Percentiles rank a stretch among this genome's conserved stretches.
These are phyloP conservation scores for Pyrrhoderma noxium DNA, from an alignment of 1,284 basidiomycete genomes.

Conservation along the genomic window DNA sequence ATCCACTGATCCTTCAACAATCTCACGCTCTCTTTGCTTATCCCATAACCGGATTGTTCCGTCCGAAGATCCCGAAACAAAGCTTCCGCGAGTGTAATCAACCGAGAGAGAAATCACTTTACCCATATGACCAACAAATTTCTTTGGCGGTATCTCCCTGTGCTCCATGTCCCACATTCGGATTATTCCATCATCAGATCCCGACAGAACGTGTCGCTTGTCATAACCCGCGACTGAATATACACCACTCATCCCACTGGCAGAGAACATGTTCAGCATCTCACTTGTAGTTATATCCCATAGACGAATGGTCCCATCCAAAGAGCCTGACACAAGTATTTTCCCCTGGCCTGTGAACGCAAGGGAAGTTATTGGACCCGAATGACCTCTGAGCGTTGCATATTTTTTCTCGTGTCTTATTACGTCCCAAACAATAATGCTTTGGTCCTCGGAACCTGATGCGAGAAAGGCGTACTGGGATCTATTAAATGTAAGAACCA, in stretches of 20 bases:
- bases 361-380: background rate
- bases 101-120: background rate
- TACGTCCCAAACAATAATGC: conserved; percentile 1
- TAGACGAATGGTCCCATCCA: background rate
- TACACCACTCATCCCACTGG: background rate
- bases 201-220: background rate
- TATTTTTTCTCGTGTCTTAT: background rate
- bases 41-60: conserved; percentile 87
- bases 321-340: background rate
- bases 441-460: background rate
- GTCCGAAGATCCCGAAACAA: conserved; percentile 85
- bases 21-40: conserved; percentile 55
- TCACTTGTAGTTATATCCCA: background rate
- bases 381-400: background rate
- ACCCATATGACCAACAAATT: background rate
- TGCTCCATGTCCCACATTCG: background rate
- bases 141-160: too few species aligned
- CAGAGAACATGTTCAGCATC: background rate
- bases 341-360: conserved; percentile 1
- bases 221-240: conserved; percentile 2
- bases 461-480: background rate
- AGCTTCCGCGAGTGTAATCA: conserved; percentile 59
- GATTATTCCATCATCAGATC: background rate
- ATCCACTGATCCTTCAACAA: conserved; percentile 31
- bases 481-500: too few species aligned